Base-by-base conservation (phyloP, 768 basidiomycete species). In the Xerocomellus amylosporus region DNA sequence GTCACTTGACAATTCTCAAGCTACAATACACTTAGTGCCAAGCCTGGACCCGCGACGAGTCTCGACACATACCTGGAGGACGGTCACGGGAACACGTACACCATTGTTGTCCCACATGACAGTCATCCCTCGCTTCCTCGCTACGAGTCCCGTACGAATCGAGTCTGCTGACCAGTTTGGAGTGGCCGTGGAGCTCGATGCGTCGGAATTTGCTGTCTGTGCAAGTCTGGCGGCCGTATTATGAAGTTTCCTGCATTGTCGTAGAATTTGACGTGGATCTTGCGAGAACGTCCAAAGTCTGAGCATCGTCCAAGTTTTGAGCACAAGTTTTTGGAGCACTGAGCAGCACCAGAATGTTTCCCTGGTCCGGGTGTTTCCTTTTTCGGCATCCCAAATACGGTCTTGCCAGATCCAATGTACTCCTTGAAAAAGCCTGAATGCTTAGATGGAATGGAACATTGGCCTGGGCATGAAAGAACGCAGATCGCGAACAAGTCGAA, bases 41-140 rank as follows among this genome's bases (percentile, higher is more conserved):
- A 51, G 46, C 38, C 54, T n/a, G n/a, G n/a, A n/a, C n/a, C n/a
- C 46, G 10, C 34, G 22, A 44, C 24, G 54, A 49, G 24, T 47
- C 36, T 38, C 31, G n/a, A 41, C 9, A 64, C 80, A 59, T 60
- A 93, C 96, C 81, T 98, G 94, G 38, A 99, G 82, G 45, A 99
- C 85, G 0, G 97, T 99, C 28, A 97, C 93, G 2, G 97, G 96
- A 60, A 89, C 77, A 46, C 90, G 79, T 34, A 83, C 84, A 24
- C 97, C 97, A 54, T 92, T 87, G 68, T 88, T 82, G 66, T 94
- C 90, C 91, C 93, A 98, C 65, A 98, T 74, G 14, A 83, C 83
- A 10, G 91, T 88, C 97, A 98, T 98, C 42, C 97, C 97, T 52
- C 93, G 85, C 77, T 99, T 99, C 54, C 88, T 82, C 24, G 93